Evolutionary conservation across 441 rosid genomes (phyloP).

Genomic region (Brassica balearica): DNA sequence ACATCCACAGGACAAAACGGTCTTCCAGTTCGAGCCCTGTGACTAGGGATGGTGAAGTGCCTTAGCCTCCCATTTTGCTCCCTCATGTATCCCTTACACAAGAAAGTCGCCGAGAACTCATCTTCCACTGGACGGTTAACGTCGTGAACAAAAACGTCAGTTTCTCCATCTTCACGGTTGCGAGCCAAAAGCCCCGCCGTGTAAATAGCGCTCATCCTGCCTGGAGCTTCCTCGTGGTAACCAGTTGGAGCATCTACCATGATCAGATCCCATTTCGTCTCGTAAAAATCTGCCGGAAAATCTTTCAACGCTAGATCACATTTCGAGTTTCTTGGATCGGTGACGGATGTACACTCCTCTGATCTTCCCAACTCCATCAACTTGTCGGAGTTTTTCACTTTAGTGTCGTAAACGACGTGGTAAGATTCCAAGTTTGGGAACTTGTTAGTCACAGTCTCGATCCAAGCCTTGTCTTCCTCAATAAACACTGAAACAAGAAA

Average conservation of each 20-base stretch:
- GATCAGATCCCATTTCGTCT: constrained; percentile 69
- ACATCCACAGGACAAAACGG: constrained; percentile 62
- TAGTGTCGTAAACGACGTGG: constrained; percentile 64
- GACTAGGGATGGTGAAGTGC: constrained; percentile 72
- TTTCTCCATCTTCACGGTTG: constrained; percentile 67
- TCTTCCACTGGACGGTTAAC: constrained; percentile 68
- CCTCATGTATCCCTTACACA: constrained; percentile 65
- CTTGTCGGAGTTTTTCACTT: constrained; percentile 53
- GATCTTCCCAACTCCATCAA: constrained; percentile 48
- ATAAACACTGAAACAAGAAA: constrained; percentile 48
- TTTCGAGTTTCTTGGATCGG: constrained; percentile 65
- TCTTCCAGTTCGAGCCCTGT: constrained; percentile 50
- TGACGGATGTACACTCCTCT: constrained; percentile 53
- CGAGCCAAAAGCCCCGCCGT: constrained; percentile 78
- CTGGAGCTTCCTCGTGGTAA: constrained; percentile 66
- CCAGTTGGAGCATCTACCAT: constrained; percentile 89
- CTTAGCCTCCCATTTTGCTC: constrained; percentile 67
- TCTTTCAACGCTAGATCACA: constrained; percentile 62
- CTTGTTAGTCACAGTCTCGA: constrained; percentile 51
- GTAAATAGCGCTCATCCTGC: constrained; percentile 79
- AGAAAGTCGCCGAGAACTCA: constrained; percentile 60
- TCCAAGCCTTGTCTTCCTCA: constrained; percentile 72
- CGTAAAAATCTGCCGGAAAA: constrained; percentile 66
- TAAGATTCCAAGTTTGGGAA: constrained; percentile 59
- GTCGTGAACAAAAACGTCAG: constrained; percentile 76